These are phyloP conservation scores for Aspergillus sp. DNA, from an alignment of 2,329 filamentous ascomycete species.

Conservation along the genomic window DNA sequence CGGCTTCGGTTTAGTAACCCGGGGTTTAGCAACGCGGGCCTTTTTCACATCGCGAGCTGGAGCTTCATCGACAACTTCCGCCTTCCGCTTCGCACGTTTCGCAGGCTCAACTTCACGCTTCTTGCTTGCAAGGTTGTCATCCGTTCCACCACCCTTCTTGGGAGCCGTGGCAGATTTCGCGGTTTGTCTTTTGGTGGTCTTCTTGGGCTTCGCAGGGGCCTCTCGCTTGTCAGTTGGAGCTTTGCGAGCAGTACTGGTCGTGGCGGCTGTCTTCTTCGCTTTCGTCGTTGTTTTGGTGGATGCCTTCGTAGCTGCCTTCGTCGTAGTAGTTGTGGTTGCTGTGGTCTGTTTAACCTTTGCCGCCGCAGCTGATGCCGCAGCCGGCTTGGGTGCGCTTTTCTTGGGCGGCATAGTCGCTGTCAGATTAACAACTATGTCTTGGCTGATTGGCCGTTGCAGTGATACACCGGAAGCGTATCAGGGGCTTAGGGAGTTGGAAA, in stretches of 20 bases:
- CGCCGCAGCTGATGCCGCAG: conserved; percentile 17
- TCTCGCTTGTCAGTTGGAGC: neutral
- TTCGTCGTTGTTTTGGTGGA: conserved; percentile 25
- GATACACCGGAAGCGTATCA: neutral
- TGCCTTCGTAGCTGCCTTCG: conserved; percentile 16
- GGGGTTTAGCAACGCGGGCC: conserved; percentile 29
- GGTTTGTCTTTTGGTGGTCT: conserved; percentile 19
- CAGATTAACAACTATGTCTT: neutral
- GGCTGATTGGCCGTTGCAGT: neutral
- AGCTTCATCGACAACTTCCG: conserved; percentile 30
- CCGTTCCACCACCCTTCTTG: conserved; percentile 27
- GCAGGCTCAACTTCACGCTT: conserved; percentile 18
- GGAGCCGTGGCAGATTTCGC: conserved; percentile 22
- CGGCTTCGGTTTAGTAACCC: conserved; percentile 33
- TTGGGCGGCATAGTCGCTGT: conserved; percentile 32
- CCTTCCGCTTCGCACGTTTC: conserved; percentile 37
- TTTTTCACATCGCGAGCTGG: conserved; percentile 34
- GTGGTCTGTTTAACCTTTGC: conserved; percentile 19
- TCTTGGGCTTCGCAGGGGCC: conserved; percentile 24
- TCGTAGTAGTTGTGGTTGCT: conserved; percentile 14
- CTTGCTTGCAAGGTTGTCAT: conserved; percentile 22
- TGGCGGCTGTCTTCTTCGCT: conserved; percentile 24
- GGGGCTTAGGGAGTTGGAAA: neutral
- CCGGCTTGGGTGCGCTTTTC: conserved; percentile 27
- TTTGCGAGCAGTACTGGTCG: conserved; percentile 29